A percentile compares a stretch with the other conserved stretches of the same genome.
phyloP scores from a whole-genome alignment of 805 yeast genomes.

The Peterozyma xylosa region DNA sequence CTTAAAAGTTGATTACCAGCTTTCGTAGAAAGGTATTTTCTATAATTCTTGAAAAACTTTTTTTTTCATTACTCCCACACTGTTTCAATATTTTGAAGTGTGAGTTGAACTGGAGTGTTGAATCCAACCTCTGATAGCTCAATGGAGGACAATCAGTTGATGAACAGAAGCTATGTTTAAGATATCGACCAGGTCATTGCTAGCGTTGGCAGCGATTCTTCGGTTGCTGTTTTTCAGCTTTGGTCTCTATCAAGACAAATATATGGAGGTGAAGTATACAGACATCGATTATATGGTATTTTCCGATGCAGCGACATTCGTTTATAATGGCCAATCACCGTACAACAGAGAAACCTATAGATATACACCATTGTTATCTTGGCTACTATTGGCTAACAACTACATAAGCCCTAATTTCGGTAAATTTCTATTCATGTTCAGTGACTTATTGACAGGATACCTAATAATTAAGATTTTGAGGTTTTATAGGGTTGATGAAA shows the following conservation, averaged over 20 bases:
- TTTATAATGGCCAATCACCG: conserved; percentile 56
- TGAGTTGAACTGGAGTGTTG: neutral
- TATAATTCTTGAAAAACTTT: neutral
- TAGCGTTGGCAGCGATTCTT: conserved; percentile 16
- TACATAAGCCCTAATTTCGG: conserved; percentile 58
- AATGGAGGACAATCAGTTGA: too few species aligned
- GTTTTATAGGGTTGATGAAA: conserved; percentile 11
- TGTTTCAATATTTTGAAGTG: neutral
- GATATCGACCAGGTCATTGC: neutral
- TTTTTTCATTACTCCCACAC: neutral
- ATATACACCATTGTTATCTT: conserved; percentile 85
- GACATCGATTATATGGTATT: conserved; percentile 93
- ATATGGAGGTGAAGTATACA: conserved; percentile 78
- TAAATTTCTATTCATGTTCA: conserved; percentile 63
- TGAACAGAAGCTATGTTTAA: neutral
- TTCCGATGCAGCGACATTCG: conserved; percentile 81
- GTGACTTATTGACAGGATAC: conserved; percentile 78
- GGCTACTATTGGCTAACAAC: conserved; percentile 71
- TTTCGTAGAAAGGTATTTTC: neutral
- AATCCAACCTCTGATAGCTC: neutral
- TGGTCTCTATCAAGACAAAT: conserved; percentile 82
- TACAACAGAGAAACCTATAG: conserved; percentile 83
- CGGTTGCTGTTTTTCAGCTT: conserved; percentile 62
- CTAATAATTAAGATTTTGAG: conserved; percentile 39
- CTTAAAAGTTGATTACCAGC: neutral